Conservation (phyloP, 2,329 filamentous ascomycete species). For the Fusarium sp. region DNA sequence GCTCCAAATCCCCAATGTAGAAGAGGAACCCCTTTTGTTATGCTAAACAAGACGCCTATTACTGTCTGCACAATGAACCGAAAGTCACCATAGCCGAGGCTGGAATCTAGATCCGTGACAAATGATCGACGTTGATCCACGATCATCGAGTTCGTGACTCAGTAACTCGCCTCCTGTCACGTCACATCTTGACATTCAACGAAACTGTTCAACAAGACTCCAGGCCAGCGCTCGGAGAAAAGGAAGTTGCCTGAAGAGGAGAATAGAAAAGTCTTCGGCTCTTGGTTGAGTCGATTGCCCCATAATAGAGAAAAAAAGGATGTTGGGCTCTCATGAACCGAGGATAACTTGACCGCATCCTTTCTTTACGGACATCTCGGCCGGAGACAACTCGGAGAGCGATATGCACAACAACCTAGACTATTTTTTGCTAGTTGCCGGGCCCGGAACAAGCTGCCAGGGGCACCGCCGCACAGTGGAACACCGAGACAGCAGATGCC, state of each 20-base stretch:
- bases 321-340: constrained; percentile 27
- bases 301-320: constrained; percentile 17
- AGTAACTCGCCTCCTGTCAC: constrained; percentile 14
- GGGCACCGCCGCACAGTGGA: constrained; percentile 20
- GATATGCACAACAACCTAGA: constrained; percentile 7
- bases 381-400: constrained; percentile 18
- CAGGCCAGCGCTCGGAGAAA: constrained; percentile 37
- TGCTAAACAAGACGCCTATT: not conserved
- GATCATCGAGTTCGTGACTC: constrained; percentile 12
- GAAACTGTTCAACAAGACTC: constrained; percentile 17
- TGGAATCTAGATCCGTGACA: constrained; percentile 10
- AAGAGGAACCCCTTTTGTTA: too few species aligned
- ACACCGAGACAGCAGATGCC: constrained; percentile 5
- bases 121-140: constrained; percentile 14
- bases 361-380: constrained; percentile 17
- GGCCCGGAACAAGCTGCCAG: constrained; percentile 13
- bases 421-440: constrained; percentile 12
- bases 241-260: constrained; percentile 39
- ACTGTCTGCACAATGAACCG: not conserved
- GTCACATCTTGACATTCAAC: constrained; percentile 24
- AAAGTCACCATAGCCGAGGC: constrained; percentile 35
- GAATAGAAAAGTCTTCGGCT: constrained; percentile 15
- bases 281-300: constrained; percentile 8
- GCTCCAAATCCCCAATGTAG: not conserved
- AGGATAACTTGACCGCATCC: constrained; percentile 38